Evolutionary conservation across 2,329 filamentous ascomycete species (phyloP).

Genomic region (Neopestalotiopsis clavispora): DNA sequence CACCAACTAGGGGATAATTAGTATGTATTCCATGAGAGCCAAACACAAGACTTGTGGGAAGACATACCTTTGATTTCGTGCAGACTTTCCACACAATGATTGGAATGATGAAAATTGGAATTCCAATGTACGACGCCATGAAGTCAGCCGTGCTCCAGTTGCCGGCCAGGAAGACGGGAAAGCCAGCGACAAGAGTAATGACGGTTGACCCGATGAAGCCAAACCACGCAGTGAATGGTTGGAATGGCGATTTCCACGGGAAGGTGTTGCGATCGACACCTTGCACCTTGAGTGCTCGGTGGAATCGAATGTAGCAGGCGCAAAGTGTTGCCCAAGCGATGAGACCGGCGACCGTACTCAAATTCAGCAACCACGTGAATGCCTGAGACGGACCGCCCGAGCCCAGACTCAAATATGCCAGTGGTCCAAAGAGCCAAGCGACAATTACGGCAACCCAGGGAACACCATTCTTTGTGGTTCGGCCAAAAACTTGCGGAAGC

Average conservation of each 20-base stretch:
- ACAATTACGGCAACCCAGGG: slow-evolving; percentile 47
- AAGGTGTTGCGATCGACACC: slow-evolving; percentile 17
- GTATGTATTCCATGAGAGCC: not conserved
- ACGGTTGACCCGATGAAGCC: slow-evolving; percentile 20
- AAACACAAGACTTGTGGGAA: not conserved
- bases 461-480: slow-evolving; percentile 43
- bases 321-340: slow-evolving; percentile 23
- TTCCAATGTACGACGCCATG: slow-evolving; percentile 45
- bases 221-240: slow-evolving; percentile 22
- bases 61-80: slow-evolving; percentile 38
- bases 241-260: slow-evolving; percentile 20
- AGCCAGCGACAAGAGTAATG: slow-evolving; percentile 33
- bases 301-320: slow-evolving; percentile 22
- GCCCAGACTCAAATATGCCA: slow-evolving; percentile 44
- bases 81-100: slow-evolving; percentile 46
- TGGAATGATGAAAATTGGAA: slow-evolving; percentile 45
- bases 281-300: slow-evolving; percentile 20
- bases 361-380: slow-evolving; percentile 25
- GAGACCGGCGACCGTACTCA: slow-evolving; percentile 20
- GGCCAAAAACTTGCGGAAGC: slow-evolving; percentile 41
- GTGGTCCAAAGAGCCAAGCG: slow-evolving; percentile 42
- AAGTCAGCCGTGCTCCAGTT: slow-evolving; percentile 36
- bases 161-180: slow-evolving; percentile 32
- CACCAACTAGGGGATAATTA: slow-evolving; percentile 23
- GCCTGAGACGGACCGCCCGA: slow-evolving; percentile 22